A percentile compares a stretch with the other conserved stretches of the same genome.
Conservation (phyloP, 1,139 yeast genomes). For the Candida sanyaensis region DNA sequence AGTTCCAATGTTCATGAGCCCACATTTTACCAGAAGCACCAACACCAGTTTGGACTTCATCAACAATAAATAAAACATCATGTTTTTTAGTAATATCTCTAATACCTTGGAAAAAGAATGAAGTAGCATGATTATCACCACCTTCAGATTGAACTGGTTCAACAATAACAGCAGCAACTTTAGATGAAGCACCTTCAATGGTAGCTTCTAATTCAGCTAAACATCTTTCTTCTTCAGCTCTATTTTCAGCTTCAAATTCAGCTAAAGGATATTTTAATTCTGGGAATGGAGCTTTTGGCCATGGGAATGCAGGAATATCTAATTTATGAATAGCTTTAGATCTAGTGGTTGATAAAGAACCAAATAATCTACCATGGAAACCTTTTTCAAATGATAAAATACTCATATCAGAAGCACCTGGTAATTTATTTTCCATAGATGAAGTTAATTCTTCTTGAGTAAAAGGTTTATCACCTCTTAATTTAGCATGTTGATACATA, state of each 20-base stretch:
- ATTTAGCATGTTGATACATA: conserved; percentile 65
- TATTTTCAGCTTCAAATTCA: conserved; percentile 52
- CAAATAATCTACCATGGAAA: conserved; percentile 77
- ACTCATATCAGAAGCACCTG: conserved; percentile 70
- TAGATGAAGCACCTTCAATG: conserved; percentile 45
- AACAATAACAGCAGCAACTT: conserved; percentile 66
- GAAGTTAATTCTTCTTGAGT: conserved; percentile 56
- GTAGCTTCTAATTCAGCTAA: conserved; percentile 56
- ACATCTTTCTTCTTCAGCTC: conserved; percentile 62
- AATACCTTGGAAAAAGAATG: conserved; percentile 62
- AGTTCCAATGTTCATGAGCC: conserved; percentile 74
- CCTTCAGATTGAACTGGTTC: conserved; percentile 81
- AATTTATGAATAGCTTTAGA: conserved; percentile 75
- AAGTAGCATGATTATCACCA: conserved; percentile 70
- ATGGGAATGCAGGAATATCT: conserved; percentile 73
- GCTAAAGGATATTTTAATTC: conserved; percentile 63
- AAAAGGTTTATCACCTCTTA: conserved; percentile 57
- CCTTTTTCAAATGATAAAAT: conserved; percentile 70
- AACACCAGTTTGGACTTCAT: conserved; percentile 77
- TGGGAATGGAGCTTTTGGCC: conserved; percentile 82
- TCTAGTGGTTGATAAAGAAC: conserved; percentile 70
- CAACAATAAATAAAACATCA: conserved; percentile 63
- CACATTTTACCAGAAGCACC: conserved; percentile 74
- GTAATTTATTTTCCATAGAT: conserved; percentile 66
- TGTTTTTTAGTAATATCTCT: conserved; percentile 63